Conservation (phyloP, 1,139 yeast species). For the Taphrina pruni region DNA sequence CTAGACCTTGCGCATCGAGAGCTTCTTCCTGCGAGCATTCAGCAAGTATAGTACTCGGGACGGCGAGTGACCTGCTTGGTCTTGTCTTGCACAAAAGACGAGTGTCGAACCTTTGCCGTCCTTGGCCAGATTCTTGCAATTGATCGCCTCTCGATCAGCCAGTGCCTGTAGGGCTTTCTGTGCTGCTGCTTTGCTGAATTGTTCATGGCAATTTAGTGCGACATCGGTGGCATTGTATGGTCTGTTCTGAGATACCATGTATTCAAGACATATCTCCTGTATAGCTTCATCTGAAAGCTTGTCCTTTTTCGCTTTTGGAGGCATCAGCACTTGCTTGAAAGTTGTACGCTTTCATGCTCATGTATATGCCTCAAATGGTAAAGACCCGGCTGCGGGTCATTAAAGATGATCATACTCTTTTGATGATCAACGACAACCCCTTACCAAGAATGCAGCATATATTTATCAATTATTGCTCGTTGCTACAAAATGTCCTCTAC, state of each 20-base stretch:
- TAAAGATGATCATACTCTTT: too few relatives aligned
- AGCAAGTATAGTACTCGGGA: background rate
- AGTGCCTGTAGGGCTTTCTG: slow-evolving; percentile 21
- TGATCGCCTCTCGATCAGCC: slow-evolving; percentile 10
- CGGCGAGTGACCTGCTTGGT: background rate
- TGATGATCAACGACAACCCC: too few relatives aligned
- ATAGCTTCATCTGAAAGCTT: slow-evolving; percentile 18
- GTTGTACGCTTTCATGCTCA: too few relatives aligned
- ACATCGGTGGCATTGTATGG: slow-evolving; percentile 27
- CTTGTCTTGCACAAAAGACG: slow-evolving; percentile 23
- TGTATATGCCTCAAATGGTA: too few relatives aligned
- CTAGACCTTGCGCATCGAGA: slow-evolving; percentile 4
- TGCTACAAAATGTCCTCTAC: too few relatives aligned
- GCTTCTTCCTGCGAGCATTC: background rate
- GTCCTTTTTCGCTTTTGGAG: slow-evolving; percentile 15
- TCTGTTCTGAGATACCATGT: background rate
- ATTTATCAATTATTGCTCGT: too few relatives aligned
- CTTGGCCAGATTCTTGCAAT: slow-evolving; percentile 13
- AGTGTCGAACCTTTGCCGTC: slow-evolving; percentile 7
- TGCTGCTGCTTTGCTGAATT: slow-evolving; percentile 23
- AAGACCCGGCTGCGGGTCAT: too few relatives aligned
- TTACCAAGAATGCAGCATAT: too few relatives aligned
- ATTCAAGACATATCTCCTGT: slow-evolving; percentile 19
- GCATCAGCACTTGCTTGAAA: background rate
- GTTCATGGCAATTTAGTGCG: slow-evolving; percentile 20